These are phyloP conservation scores for Kurtzmaniella quercitrusa DNA, from an alignment of 1,139 yeast species.

Conservation along the genomic window DNA sequence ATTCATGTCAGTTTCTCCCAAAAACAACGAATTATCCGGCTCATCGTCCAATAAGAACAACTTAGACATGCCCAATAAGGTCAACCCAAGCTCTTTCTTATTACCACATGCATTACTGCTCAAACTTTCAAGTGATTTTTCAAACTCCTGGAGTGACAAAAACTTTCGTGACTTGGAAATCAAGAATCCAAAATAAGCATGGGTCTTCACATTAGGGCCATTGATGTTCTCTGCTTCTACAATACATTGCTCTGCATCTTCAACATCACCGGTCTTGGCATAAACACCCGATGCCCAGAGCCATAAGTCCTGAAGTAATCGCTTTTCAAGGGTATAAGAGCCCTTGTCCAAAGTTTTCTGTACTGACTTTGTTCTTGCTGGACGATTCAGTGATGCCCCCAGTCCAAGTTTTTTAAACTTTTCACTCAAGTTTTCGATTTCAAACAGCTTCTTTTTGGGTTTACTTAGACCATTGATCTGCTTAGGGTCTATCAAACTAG, in stretches of 20 bases:
- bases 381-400: constrained; percentile 3
- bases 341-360: constrained; percentile 6
- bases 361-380: constrained; percentile 3
- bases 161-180: constrained; percentile 35
- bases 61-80: constrained; percentile 65
- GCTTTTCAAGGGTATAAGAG: constrained; percentile 18
- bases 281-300: constrained; percentile 68
- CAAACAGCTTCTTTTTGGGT: constrained; percentile 5
- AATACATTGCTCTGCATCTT: constrained; percentile 70
- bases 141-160: constrained; percentile 63
- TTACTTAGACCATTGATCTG: constrained; percentile 13
- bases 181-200: constrained; percentile 51
- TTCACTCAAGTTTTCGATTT: constrained; percentile 7
- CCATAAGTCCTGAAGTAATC: constrained; percentile 64
- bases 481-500: constrained; percentile 41
- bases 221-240: constrained; percentile 61
- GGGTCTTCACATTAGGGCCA: constrained; percentile 51
- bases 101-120: constrained; percentile 17
- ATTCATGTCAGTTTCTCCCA: constrained; percentile 47
- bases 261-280: constrained; percentile 47
- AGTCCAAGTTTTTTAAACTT: constrained; percentile 8
- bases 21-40: constrained; percentile 29
- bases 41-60: constrained; percentile 47
- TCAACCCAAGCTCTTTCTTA: constrained; percentile 44
- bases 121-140: constrained; percentile 53